Evolutionary conservation across 768 basidiomycete genomes (phyloP).

Genomic region (Suillus bovinus): DNA sequence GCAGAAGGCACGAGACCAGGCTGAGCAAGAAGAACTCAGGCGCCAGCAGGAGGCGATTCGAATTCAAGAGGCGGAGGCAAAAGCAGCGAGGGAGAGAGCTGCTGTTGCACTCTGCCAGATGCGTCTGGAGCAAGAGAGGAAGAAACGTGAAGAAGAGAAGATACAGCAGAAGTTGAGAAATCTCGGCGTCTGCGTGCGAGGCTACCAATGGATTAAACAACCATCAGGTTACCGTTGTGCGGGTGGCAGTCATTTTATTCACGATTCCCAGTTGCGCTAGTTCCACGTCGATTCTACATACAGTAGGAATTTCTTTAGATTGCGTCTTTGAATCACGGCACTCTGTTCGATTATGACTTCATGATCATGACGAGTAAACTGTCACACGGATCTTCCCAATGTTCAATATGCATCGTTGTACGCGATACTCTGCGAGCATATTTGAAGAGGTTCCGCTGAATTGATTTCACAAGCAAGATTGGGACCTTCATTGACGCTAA

Average conservation of each 20-base stretch:
- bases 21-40: conserved; percentile 18
- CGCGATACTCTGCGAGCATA: not conserved
- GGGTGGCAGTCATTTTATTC: conserved; percentile 46
- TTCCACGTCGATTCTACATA: not conserved
- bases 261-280: conserved; percentile 27
- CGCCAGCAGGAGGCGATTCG: conserved; percentile 23
- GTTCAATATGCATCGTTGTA: too few species aligned
- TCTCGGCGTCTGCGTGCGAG: conserved; percentile 52
- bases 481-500: not conserved
- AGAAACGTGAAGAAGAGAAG: conserved; percentile 26
- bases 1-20: conserved; percentile 25
- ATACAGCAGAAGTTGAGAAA: conserved; percentile 41
- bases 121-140: conserved; percentile 25
- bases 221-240: conserved; percentile 44
- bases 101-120: conserved; percentile 31
- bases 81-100: conserved; percentile 19
- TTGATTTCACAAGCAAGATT: not conserved
- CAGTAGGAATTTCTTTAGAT: not conserved
- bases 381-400: too few species aligned
- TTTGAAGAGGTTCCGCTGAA: not conserved
- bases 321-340: not conserved
- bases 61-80: conserved; percentile 15
- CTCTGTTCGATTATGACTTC: too few species aligned
- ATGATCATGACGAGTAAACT: too few species aligned
- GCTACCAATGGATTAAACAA: conserved; percentile 46